phyloP scores from a whole-genome alignment of 768 basidiomycete species.

The Vararia minispora region DNA sequence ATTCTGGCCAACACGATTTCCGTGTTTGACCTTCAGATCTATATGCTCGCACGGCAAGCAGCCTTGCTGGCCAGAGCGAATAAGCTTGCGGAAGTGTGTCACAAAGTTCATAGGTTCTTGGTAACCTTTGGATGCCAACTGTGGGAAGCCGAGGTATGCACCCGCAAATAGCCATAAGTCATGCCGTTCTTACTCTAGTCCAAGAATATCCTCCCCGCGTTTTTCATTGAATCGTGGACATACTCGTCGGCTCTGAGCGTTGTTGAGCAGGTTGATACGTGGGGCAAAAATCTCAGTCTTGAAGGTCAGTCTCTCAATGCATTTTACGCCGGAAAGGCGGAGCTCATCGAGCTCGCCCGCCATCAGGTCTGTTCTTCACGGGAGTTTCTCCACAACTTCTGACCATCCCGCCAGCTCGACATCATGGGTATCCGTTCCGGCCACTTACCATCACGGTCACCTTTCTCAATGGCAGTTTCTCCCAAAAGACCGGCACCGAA shows the following conservation, averaged over 20 bases:
- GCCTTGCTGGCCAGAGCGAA: slow-evolving; percentile 60
- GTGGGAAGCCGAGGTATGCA: slow-evolving; percentile 59
- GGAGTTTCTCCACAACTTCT: slow-evolving; percentile 1
- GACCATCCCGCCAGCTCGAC: slow-evolving; percentile 50
- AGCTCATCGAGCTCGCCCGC: slow-evolving; percentile 80
- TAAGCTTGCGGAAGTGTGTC: slow-evolving; percentile 57
- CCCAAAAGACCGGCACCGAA: slow-evolving; percentile 10
- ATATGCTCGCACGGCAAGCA: slow-evolving; percentile 82
- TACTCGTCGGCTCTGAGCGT: slow-evolving; percentile 83
- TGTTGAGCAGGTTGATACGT: slow-evolving; percentile 67
- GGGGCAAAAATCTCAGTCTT: slow-evolving; percentile 42
- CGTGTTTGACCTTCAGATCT: slow-evolving; percentile 87
- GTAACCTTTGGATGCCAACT: slow-evolving; percentile 65
- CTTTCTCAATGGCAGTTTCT: slow-evolving; percentile 51
- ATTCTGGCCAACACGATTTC: slow-evolving; percentile 87
- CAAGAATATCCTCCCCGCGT: slow-evolving; percentile 42
- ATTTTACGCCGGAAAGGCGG: slow-evolving; percentile 75
- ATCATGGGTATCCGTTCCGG: slow-evolving; percentile 65
- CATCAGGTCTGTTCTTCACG: slow-evolving; percentile 55
- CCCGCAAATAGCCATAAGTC: background rate
- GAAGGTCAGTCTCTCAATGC: slow-evolving; percentile 35
- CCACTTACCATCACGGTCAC: slow-evolving; percentile 59
- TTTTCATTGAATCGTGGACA: slow-evolving; percentile 89
- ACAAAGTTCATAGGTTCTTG: slow-evolving; percentile 65
- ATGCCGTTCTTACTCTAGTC: slow-evolving; percentile 4